These are phyloP conservation scores for Knoxdaviesia capensis DNA, from an alignment of 2,329 filamentous ascomycete genomes.

Conservation along the genomic window DNA sequence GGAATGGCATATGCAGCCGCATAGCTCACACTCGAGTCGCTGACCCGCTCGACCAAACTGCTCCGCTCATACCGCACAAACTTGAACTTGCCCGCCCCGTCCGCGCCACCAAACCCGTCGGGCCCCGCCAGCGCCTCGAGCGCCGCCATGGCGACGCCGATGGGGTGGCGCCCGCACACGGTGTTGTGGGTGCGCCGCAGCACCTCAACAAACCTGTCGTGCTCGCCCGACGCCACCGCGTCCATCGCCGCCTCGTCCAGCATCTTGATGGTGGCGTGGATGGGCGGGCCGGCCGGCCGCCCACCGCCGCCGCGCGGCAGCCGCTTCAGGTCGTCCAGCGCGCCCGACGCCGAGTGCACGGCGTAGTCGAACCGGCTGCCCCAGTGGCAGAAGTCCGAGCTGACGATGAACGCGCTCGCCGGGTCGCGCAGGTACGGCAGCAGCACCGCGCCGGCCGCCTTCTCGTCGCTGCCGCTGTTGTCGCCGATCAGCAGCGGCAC, in stretches of 20 bases:
- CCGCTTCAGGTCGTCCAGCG: slow-evolving; percentile 18
- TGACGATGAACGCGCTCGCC: slow-evolving; percentile 65
- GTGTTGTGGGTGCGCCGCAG: slow-evolving; percentile 65
- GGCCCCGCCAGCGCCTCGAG: slow-evolving; percentile 41
- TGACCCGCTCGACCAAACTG: slow-evolving; percentile 43
- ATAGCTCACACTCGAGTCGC: slow-evolving; percentile 84
- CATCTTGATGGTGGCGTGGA: slow-evolving; percentile 67
- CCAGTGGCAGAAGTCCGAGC: slow-evolving; percentile 97
- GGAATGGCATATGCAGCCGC: slow-evolving; percentile 75
- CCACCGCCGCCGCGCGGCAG: slow-evolving; percentile 12
- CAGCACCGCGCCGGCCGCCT: slow-evolving; percentile 46
- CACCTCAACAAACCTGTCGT: slow-evolving; percentile 48
- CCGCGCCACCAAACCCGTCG: slow-evolving; percentile 12
- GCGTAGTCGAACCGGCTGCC: slow-evolving; percentile 68
- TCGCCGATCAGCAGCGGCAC: slow-evolving; percentile 75
- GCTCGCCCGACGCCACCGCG: slow-evolving; percentile 58
- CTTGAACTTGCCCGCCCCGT: slow-evolving; percentile 38
- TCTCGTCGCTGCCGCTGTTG: slow-evolving; percentile 46
- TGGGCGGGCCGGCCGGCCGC: slow-evolving; percentile 21
- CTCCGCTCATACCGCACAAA: slow-evolving; percentile 82
- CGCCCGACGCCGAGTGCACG: slow-evolving; percentile 38
- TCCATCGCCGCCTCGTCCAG: slow-evolving; percentile 71
- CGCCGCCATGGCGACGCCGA: slow-evolving; percentile 79
- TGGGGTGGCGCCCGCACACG: slow-evolving; percentile 86
- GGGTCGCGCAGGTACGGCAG: slow-evolving; percentile 60